Evolutionary conservation across 2,329 filamentous ascomycete genomes (phyloP), one percentile per base, ranked within the genome.

Genomic region (Colletotrichum incanum): DNA sequence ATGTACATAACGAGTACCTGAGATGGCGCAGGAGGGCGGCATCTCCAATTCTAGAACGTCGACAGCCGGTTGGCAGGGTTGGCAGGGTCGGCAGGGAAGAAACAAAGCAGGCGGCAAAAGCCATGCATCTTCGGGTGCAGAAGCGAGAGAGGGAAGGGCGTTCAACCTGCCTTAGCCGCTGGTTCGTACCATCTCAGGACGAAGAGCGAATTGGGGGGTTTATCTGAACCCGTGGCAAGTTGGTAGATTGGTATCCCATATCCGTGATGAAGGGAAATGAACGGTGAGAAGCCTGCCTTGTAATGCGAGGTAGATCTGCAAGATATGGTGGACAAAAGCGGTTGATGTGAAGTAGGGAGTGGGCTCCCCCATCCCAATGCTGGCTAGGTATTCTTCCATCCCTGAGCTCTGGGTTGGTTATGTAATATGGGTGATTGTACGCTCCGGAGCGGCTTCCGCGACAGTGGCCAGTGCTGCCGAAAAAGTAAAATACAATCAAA

Each of bases 91-190:
- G 43, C 65, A 63, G 43, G 39, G 39, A 62, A 31, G 58, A 72
- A 52, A 58, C 65, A 26, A 68, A 59, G 69, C 58, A 58, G 68
- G 69, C 65, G 69, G 69, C 69, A 72, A 72, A 52, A 68, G 37
- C 49, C 49, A 64, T 55, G 49, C 37, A 64, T 23, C 39, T 31
- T 6, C 4, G 12, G 45, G 37, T n/a, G 61, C 49, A 50, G 45
- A 26, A n/a, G 47, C 49, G 37, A 56, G 54, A 39, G 61, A 54
- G 47, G 23, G 34, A 28, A 52, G 14, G 23, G 8, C 23, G 61
- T 41, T 18, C 26, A 34, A 64, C 7, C 8, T 45, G n/a, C 26
- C 61, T 20, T 54, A 18, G 49, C 23, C 26, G 49, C 49, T 26
- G 37, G 23, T 34, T 64, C 61, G 49, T 52, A 16, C 61, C 39